Evolutionary conservation across 2,329 filamentous ascomycete species (phyloP).

Genomic region (Trichoderma aggressivum): DNA sequence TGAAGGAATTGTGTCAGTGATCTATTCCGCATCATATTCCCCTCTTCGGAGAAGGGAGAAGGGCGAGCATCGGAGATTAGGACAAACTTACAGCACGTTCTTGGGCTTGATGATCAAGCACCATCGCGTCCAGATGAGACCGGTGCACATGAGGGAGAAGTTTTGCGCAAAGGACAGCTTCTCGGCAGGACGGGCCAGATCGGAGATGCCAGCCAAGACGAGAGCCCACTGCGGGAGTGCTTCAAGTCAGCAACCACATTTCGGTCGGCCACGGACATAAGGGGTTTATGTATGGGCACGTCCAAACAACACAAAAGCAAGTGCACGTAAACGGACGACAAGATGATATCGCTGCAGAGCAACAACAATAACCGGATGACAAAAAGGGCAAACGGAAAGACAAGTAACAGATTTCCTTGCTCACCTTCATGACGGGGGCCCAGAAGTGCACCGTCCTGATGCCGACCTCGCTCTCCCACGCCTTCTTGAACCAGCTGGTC

Average conservation of each 20-base stretch:
- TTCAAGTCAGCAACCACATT: background rate
- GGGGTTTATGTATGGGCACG: background rate
- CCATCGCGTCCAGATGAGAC: constrained; percentile 97
- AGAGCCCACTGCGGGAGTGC: constrained; percentile 69
- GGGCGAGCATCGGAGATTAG: background rate
- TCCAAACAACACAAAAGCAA: background rate
- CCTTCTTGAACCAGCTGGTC: constrained; percentile 65
- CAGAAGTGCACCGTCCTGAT: constrained; percentile 98
- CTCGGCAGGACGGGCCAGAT: constrained; percentile 86
- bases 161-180: constrained; percentile 94
- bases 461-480: constrained; percentile 80
- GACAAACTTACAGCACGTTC: constrained; percentile 71
- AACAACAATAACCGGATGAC: background rate
- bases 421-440: constrained; percentile 86
- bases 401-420: no score
- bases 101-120: constrained; percentile 94
- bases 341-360: no score
- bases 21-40: background rate
- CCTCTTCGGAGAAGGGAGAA: background rate
- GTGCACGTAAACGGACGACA: no score
- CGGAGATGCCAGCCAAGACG: constrained; percentile 86
- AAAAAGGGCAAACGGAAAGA: no score
- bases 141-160: constrained; percentile 81
- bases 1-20: background rate
- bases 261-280: background rate